phyloP scores from a whole-genome alignment of 148 eudicot species.

The Polygonum aviculare region DNA sequence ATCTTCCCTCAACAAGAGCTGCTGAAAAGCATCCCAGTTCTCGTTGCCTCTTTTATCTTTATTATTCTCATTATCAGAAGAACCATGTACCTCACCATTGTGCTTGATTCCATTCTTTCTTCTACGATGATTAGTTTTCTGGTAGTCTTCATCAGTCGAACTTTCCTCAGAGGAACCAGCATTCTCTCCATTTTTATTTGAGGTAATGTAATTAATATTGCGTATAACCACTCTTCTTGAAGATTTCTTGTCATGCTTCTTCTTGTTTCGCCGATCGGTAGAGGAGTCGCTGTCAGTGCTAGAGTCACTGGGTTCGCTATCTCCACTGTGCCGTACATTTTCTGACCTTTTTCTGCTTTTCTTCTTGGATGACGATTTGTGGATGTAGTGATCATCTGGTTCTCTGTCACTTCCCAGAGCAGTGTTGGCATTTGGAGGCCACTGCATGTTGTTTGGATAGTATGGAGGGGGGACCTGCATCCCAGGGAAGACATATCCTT shows the following conservation, averaged over 20 bases:
- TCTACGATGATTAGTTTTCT: conserved; percentile 27
- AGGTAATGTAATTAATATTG: conserved; percentile 66
- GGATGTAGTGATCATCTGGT: conserved; percentile 23
- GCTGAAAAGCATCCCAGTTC: conserved; percentile 73
- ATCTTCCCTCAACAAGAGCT: conserved; percentile 64
- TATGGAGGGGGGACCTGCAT: conserved; percentile 44
- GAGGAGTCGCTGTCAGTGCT: conserved; percentile 43
- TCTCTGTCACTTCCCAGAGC: conserved; percentile 29
- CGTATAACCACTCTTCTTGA: conserved; percentile 68
- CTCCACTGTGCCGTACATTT: conserved; percentile 23
- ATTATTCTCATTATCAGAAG: conserved; percentile 19
- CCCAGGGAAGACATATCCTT: conserved; percentile 54
- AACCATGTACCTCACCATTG: conserved; percentile 14
- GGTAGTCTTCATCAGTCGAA: conserved; percentile 50
- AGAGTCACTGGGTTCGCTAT: conserved; percentile 34
- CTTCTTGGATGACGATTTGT: conserved; percentile 38
- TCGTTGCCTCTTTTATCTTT: conserved; percentile 32
- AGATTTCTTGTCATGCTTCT: conserved; percentile 42
- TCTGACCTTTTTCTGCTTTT: conserved; percentile 33
- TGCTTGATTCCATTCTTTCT: conserved; percentile 35
- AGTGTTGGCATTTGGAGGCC: conserved; percentile 51
- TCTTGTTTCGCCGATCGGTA: conserved; percentile 22
- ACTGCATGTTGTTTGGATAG: conserved; percentile 55
- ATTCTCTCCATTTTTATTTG: conserved; percentile 43
- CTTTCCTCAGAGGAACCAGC: conserved; percentile 29